Base-by-base conservation (phyloP, 1,284 basidiomycete genomes). In the Cerrena zonata region DNA sequence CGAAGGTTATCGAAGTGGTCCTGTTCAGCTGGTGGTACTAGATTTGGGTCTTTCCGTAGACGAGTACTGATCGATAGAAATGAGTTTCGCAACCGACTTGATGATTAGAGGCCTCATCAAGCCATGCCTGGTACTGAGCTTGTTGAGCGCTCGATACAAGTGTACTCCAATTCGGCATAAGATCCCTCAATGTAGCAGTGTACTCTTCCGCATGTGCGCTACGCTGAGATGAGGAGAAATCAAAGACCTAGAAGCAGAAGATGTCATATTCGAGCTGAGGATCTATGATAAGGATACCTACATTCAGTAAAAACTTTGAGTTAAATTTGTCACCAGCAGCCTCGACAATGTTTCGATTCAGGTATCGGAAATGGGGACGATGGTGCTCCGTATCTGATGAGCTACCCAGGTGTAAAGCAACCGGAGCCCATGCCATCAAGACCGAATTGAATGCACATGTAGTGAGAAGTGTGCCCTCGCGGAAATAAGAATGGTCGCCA, bases 141-240 rank as follows among this genome's bases (percentile, higher is more conserved):
- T 34, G 7, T 15, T 34, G 30, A 7, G 30, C 30, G 7, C 15
- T 15, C 15, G 30, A 15, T 34, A 15, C 15, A 15, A 34, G 30
- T 7, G 15, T 7, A 34, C 15, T 7, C 30, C 30, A 34, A 15
- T 15, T 15, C 15, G 30, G 30, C 7, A 34, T 34, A 7, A n/a
- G 3, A 7, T 19, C 18, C 21, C 7, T 30, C 30, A 52, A 21
- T 10, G 51, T 41, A 10, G 38, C 39, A 10, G 41, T 46, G 19
- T n/a, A 53, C 24, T 40, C 52, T 3, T 27, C 43, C 25, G 44
- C 52, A 26, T 53, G 52, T 5, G 43, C 52, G 2, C n/a, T 12
- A 19, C 52, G 48, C 38, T 53, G 52, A 10, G 52, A 34, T 5
- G 5, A n/a, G 5, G 52, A 53, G 27, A 53, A 53, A 23, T 53